A percentile compares a stretch with the other conserved stretches of the same genome.
Conservation (phyloP, 23 red algal genomes). For the Gracilaria domingensis region DNA sequence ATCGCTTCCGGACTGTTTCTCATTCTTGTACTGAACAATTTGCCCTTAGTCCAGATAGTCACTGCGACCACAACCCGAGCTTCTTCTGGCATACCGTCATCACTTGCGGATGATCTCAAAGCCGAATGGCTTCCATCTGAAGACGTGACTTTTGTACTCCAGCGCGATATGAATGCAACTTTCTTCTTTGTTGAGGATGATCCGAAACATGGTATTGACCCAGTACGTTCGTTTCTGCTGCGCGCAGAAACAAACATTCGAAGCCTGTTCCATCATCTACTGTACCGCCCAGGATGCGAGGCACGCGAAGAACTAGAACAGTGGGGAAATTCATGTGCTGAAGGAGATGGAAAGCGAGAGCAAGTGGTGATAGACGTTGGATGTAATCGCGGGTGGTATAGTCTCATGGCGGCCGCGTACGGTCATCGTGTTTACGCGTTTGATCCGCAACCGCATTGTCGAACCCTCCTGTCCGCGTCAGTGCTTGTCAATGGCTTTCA, state of each 20-base stretch:
- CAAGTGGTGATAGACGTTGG: slow-evolving; percentile 38
- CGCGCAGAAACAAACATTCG: slow-evolving; percentile 19
- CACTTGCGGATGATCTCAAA: slow-evolving; percentile 16
- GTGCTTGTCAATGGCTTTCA: slow-evolving; percentile 37
- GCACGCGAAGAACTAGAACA: background rate
- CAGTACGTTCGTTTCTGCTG: slow-evolving; percentile 26
- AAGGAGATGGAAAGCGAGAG: background rate
- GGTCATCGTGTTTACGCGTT: slow-evolving; percentile 30
- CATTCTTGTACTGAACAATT: background rate
- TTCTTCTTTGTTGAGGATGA: slow-evolving; percentile 59
- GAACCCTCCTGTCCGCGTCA: slow-evolving; percentile 2
- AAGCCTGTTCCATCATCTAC: slow-evolving; percentile 24
- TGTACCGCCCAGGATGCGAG: slow-evolving; percentile 14
- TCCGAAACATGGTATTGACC: slow-evolving; percentile 37
- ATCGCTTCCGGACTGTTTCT: slow-evolving; percentile 13
- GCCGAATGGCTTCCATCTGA: slow-evolving; percentile 33
- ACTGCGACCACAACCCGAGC: background rate
- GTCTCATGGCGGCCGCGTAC: slow-evolving; percentile 35
- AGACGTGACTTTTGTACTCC: slow-evolving; percentile 25
- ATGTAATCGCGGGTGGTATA: slow-evolving; percentile 39
- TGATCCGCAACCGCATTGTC: slow-evolving; percentile 43
- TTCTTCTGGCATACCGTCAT: background rate
- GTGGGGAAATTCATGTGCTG: slow-evolving; percentile 15
- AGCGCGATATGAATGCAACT: slow-evolving; percentile 34
- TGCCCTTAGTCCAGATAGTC: background rate